Base-by-base conservation (phyloP, 2,329 filamentous ascomycete species). In the Thielaviopsis populi region DNA sequence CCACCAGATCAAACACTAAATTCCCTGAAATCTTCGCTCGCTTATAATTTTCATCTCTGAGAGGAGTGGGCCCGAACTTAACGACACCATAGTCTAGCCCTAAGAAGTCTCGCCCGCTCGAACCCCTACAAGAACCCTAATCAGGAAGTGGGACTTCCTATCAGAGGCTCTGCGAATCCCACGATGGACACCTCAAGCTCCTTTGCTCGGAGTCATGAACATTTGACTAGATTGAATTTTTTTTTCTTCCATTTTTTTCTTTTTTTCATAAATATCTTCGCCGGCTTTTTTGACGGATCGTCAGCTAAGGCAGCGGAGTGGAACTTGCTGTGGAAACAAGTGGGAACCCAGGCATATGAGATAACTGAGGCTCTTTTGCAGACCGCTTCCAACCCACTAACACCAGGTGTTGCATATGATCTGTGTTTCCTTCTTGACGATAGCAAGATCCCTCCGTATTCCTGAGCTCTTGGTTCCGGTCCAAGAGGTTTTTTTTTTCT, bases 301-400 rank as follows among this genome's bases (percentile, higher is more conserved):
- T 37, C 53, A 56, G 53, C 53, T 37, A 56, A 56, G 24, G 53
- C 53, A 56, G 10, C 53, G 17, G 53, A 56, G 53, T 56, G 53
- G 53, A 37, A 56, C 53, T 17, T 56, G 53, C 53, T 56, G 53
- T 56, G 53, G 13, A 56, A 43, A 63, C 58, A 60, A 46, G 42
- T 60, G 37, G 42, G 37, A 42, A 46, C 33, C 30, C 58, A 42
- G 33, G n/a, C 19, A 15, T 24, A 30, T 50, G n/a, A 42, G 58
- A 60, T 60, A 60, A 41, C n/a, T 42, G 37, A 41, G 37, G 58
- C 37, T 60, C 19, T 60, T 43, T 60, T 27, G n/a, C 58, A 42
- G 37, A 60, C 37, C 58, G 42, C 42, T 41, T 60, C 43, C 43
- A 48, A 11, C 43, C 10, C 3, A 37, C 33, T 37, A 37, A 37